Conservation (phyloP, 306 rosid genomes). For the Cucurbita maxima region DNA sequence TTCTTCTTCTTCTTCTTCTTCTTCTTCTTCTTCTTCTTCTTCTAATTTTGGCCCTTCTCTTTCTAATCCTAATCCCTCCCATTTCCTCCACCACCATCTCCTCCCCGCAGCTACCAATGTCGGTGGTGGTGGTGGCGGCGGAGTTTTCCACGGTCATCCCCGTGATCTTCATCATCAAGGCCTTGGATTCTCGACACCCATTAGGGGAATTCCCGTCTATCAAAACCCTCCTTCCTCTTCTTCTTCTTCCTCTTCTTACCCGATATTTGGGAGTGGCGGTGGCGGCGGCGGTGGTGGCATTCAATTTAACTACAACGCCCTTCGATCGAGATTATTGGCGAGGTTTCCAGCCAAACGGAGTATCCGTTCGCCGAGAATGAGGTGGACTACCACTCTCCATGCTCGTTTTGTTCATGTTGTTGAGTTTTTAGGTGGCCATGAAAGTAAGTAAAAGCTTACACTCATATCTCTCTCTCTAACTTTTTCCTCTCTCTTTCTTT, state of each 20-base stretch:
- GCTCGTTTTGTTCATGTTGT: constrained; percentile 97
- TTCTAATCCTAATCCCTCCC: constrained; percentile 23
- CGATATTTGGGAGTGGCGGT: neutral
- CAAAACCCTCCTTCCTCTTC: constrained; percentile 52
- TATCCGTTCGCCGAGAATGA: constrained; percentile 96
- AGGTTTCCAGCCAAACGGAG: constrained; percentile 79
- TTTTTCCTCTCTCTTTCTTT: neutral
- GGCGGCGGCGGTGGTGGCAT: neutral
- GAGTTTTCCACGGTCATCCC: constrained; percentile 14
- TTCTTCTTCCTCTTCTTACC: neutral
- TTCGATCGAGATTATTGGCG: constrained; percentile 32
- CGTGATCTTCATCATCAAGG: constrained; percentile 30
- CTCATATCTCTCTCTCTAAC: neutral
- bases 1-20: constrained; percentile 11
- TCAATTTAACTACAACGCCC: neutral
- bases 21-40: constrained; percentile 9
- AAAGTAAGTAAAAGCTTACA: constrained; percentile 41
- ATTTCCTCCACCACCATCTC: constrained; percentile 1
- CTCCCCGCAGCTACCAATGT: neutral
- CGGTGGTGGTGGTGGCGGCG: neutral
- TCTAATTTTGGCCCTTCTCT: constrained; percentile 37
- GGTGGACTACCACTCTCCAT: constrained; percentile 97
- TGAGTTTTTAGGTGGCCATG: constrained; percentile 95
- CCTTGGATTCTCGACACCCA: constrained; percentile 73
- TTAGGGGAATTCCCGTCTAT: constrained; percentile 86